Evolutionary conservation across 352 stramenopile genomes (phyloP), one percentile per base, ranked within the genome.

Genomic region (Globisporangium splendens): DNA sequence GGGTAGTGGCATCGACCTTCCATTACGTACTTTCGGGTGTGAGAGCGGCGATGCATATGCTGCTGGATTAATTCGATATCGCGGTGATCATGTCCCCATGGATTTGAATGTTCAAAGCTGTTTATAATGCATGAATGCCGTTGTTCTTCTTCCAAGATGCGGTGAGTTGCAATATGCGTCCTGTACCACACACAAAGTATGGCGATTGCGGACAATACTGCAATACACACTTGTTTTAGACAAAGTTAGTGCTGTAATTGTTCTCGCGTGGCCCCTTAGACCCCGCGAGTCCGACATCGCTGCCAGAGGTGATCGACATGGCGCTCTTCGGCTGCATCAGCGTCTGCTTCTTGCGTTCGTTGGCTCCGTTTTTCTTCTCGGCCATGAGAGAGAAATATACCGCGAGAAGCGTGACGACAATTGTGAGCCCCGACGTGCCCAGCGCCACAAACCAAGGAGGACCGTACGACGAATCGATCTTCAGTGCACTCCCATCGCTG

Each of bases 241-340:
- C 65, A 58, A 79, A 78, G 54, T 73, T 79, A 48, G 43, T 77
- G 52, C 52, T 76, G 55, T 75, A 79, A 61, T 69, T 62, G 7
- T 75, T 61, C 49, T 62, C 69, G 17, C n/a, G n/a, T n/a, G 60
- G 61, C 1, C 53, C 47, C 43, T 64, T 79, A n/a, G n/a, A n/a
- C n/a, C n/a, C n/a, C n/a, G n/a, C n/a, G n/a, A 46, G 42, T 24
- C 61, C 28, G 41, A 69, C 57, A 12, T 75, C 68, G 42, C 55
- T 61, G 28, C 57, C 28, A 1, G 55, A 66, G 22, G 50, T 39
- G 35, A 66, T 39, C 31, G 60, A 65, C 18, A 73, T 57, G 2
- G 39, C 47, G 20, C 56, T 59, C 28, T 63, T 64, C 1, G 54
- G 52, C 52, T 67, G 50, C 54, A 65, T 75, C 44, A 56, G 20